Base-by-base conservation (phyloP, 2,329 filamentous ascomycete species). In the Dothideomycetes sp. region DNA sequence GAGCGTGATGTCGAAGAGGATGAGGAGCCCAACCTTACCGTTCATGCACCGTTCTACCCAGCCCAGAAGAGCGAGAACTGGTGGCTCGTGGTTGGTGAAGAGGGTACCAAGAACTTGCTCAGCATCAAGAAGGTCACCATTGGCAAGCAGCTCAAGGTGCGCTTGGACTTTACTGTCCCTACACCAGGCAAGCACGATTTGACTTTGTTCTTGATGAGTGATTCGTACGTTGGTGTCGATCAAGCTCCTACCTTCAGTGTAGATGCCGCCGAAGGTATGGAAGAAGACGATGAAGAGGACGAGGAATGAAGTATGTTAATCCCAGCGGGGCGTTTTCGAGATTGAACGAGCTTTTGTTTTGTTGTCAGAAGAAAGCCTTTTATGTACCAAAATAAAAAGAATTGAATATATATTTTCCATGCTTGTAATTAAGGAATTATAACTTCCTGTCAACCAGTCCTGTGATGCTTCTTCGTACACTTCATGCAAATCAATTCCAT, bases 31-130 rank as follows among this genome's bases (percentile, higher is more conserved):
- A 86, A 95, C 59, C 76, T 82, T 2, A 81, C 80, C 1, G 93
- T 96, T 2, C 88, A 96, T 58, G 88, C 89, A 37, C 91, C 91
- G 0, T 98, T 96, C 71, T 98, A 91, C 59, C 88, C 91, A 1
- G 70, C 63, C 35, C 82, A 82, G 62, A 98, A 98, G 73, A 82
- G 85, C 68, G 91, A 98, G 71, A 94, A 91, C 59, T 98, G 88
- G 88, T 98, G 91, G 91, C 68, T 98, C 42, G 85, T 98, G 15
- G 85, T 98, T 23, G 89, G 88, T 20, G 88, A 96, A 53, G 87
- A 95, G 65, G 82, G 78, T 60, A 85, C 82, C 28, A 89, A 86
- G 68, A 88, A 74, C 48, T 69, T 98, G 47, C 70, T 96, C 44
- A 88, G 85, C 3, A 94, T 96, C 68, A 98, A 96, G 73, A 78